These are phyloP conservation scores for Mortierella polycephala DNA, from an alignment of 371 early-diverging fungal genomes.

Conservation along the genomic window DNA sequence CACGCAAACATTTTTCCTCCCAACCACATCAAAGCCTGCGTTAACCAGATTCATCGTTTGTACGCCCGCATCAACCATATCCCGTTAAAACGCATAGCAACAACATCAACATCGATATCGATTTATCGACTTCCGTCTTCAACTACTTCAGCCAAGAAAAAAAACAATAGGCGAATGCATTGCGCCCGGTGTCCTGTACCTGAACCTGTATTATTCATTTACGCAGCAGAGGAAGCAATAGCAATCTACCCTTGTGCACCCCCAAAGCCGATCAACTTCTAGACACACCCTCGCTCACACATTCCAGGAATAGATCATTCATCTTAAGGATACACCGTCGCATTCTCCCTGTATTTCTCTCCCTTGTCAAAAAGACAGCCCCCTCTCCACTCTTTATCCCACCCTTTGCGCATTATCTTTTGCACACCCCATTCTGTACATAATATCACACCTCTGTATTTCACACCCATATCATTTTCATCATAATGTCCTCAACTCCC, in stretches of 20 bases:
- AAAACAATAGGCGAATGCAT: too few species aligned
- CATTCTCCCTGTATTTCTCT: background rate
- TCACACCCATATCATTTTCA: background rate
- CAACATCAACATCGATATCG: background rate
- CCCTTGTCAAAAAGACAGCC: background rate
- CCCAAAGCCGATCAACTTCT: background rate
- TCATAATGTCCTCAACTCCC: slow-evolving; percentile 2
- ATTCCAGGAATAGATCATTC: slow-evolving; percentile 1
- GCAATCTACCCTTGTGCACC: background rate
- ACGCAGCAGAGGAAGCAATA: background rate
- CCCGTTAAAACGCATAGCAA: background rate
- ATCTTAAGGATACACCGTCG: too few species aligned
- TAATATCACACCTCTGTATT: background rate
- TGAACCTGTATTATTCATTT: background rate
- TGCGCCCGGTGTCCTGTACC: background rate
- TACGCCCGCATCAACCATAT: background rate
- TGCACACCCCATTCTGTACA: too few species aligned
- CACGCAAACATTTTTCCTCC: background rate
- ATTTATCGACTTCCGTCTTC: background rate
- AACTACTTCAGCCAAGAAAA: too few species aligned
- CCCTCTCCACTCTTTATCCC: background rate
- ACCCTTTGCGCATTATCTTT: too few species aligned
- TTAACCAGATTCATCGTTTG: background rate
- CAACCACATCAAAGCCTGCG: background rate
- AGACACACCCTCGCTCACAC: background rate